Evolutionary conservation across 2,329 filamentous ascomycete genomes (phyloP).

Genomic region (Dactylellina sp.): DNA sequence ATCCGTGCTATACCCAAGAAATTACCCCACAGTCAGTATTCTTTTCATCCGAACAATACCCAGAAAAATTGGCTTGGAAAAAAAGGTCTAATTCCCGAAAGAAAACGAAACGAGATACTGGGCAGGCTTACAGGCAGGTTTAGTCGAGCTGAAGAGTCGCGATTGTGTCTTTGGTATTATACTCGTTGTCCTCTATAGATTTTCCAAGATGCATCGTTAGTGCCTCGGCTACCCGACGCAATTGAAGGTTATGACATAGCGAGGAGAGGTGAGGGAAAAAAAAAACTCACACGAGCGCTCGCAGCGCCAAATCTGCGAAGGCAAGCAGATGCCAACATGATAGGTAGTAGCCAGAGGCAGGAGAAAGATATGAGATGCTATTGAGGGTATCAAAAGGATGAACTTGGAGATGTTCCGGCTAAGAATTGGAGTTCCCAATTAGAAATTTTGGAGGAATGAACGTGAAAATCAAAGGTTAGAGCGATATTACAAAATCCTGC

Average conservation of each 20-base stretch:
- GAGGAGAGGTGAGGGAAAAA: conserved; percentile 18
- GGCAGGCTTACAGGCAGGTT: conserved; percentile 75
- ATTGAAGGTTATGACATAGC: conserved; percentile 35
- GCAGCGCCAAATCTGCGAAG: conserved; percentile 55
- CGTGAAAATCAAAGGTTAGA: conserved; percentile 40
- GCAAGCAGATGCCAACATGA: conserved; percentile 54
- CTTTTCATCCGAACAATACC: not conserved
- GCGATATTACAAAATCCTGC: conserved; percentile 57
- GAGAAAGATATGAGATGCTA: conserved; percentile 54
- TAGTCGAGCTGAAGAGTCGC: conserved; percentile 87
- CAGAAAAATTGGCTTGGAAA: conserved; percentile 15
- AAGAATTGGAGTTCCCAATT: conserved; percentile 11
- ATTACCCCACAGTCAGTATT: conserved; percentile 48
- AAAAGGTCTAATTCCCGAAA: conserved; percentile 52
- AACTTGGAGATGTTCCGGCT: conserved; percentile 17
- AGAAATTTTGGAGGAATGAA: conserved; percentile 21
- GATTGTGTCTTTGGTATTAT: conserved; percentile 75
- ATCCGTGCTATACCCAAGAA: conserved; percentile 74
- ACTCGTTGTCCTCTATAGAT: conserved; percentile 64
- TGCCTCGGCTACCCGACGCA: conserved; percentile 44
- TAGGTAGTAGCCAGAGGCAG: conserved; percentile 20
- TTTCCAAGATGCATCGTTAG: conserved; percentile 26
- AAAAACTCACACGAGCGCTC: conserved; percentile 57
- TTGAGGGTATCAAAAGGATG: conserved; percentile 55
- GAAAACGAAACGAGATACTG: not conserved